Conservation (phyloP, 495 filamentous ascomycete species). For the Daldinia loculata region DNA sequence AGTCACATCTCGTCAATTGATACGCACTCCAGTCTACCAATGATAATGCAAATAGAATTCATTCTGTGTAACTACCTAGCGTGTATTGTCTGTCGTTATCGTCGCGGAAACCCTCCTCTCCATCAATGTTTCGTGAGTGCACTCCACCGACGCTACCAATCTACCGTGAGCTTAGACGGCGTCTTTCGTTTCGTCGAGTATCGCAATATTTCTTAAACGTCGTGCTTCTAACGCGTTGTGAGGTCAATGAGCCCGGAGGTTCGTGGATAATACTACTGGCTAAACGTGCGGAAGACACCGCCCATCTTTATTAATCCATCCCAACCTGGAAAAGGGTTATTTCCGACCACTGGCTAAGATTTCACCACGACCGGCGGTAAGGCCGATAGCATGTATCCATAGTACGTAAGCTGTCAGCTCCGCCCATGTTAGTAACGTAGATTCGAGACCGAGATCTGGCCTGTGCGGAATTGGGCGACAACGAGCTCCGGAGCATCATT, state of each 20-base stretch:
- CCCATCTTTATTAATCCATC: background rate
- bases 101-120: constrained; percentile 24
- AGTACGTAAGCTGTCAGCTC: background rate
- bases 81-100: constrained; percentile 43
- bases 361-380: background rate
- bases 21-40: background rate
- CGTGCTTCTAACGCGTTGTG: background rate
- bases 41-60: constrained; percentile 34
- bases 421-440: background rate
- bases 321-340: constrained; percentile 1
- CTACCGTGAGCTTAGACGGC: background rate
- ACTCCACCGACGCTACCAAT: constrained; percentile 4
- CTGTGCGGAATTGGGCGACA: background rate
- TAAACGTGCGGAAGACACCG: background rate
- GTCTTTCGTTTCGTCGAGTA: background rate
- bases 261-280: constrained; percentile 9
- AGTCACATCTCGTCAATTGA: background rate
- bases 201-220: background rate
- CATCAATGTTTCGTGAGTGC: constrained; percentile 11
- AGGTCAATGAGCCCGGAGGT: background rate
- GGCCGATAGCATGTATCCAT: constrained; percentile 4
- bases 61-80: constrained; percentile 48
- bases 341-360: background rate
- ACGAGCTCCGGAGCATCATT: constrained; percentile 1
- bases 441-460: background rate